Conservation (phyloP, 2,329 filamentous ascomycete species). For the Plenodomus biglobosus region DNA sequence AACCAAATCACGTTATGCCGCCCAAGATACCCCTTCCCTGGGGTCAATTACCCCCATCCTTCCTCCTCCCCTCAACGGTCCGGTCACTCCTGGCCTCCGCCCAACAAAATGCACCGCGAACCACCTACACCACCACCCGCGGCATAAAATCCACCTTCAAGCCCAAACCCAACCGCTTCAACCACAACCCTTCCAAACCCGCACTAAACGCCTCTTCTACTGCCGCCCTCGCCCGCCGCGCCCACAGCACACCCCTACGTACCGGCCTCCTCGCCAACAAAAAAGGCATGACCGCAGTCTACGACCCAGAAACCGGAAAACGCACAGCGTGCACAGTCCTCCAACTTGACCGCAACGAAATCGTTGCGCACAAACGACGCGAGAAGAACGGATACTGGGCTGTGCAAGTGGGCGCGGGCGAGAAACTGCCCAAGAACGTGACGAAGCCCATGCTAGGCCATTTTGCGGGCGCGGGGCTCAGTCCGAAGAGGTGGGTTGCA, state of each 20-base stretch:
- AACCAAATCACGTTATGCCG: slow-evolving; percentile 28
- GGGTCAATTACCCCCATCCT: slow-evolving; percentile 32
- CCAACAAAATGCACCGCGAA: slow-evolving; percentile 10
- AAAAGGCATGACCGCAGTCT: slow-evolving; percentile 94
- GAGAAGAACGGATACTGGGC: slow-evolving; percentile 87
- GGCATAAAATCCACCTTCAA: slow-evolving; percentile 60
- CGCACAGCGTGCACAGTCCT: slow-evolving; percentile 88
- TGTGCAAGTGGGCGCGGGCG: slow-evolving; percentile 82
- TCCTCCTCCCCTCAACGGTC: slow-evolving; percentile 34
- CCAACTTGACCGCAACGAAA: slow-evolving; percentile 89
- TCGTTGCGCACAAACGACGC: slow-evolving; percentile 81
- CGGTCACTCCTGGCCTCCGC: slow-evolving; percentile 27
- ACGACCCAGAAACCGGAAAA: slow-evolving; percentile 71
- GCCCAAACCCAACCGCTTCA: slow-evolving; percentile 56
- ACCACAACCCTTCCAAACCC: slow-evolving; percentile 52
- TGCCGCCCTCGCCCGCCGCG: slow-evolving; percentile 62
- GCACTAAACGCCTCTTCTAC: slow-evolving; percentile 58
- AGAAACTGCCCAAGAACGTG: slow-evolving; percentile 72
- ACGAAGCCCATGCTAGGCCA: slow-evolving; percentile 84
- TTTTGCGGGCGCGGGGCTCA: slow-evolving; percentile 77
- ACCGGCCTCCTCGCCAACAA: slow-evolving; percentile 85
- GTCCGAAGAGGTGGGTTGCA: slow-evolving; percentile 77
- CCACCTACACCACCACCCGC: slow-evolving; percentile 31
- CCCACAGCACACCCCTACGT: slow-evolving; percentile 63
- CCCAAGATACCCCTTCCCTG: slow-evolving; percentile 39